phyloP scores from a whole-genome alignment of 2,329 filamentous ascomycete genomes.

The Chlorencoelia australis region DNA sequence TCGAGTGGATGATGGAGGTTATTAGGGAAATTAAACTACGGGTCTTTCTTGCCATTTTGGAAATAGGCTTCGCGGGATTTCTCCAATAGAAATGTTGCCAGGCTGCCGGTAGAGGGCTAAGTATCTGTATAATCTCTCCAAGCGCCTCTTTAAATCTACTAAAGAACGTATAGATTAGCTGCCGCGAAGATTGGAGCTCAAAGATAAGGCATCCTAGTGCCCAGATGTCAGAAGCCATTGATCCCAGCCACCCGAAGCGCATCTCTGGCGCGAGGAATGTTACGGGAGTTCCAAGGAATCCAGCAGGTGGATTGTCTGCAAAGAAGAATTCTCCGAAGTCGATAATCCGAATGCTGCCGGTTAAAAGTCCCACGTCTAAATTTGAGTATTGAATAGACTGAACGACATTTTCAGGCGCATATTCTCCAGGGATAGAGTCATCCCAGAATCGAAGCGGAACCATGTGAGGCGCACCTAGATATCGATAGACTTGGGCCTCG shows the following conservation, averaged over 20 bases:
- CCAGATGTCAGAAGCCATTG: constrained; percentile 13
- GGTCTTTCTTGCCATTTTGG: no score
- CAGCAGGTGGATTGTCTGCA: constrained; percentile 1
- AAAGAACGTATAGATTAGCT: no score
- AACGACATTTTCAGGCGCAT: constrained; percentile 9
- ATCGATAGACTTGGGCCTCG: constrained; percentile 8
- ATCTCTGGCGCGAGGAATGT: constrained; percentile 14
- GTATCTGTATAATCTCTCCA: no score
- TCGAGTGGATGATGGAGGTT: no score
- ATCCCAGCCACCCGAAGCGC: constrained; percentile 6
- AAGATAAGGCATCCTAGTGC: constrained; percentile 14
- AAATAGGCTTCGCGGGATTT: no score
- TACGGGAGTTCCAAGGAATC: constrained; percentile 11
- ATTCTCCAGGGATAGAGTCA: not conserved
- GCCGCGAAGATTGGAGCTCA: no score
- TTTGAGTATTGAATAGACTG: constrained; percentile 10
- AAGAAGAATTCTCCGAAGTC: constrained; percentile 15
- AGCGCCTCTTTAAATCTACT: no score
- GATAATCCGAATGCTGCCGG: constrained; percentile 14
- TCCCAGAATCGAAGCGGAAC: no score
- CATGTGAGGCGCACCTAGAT: constrained; percentile 11
- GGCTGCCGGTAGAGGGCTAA: no score
- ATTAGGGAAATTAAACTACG: no score
- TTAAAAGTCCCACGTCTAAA: constrained; percentile 11
- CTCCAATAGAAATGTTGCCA: no score